Conservation (phyloP, 176 grass and related monocot genomes). For the bread wheat (Triticum aestivum) region DNA sequence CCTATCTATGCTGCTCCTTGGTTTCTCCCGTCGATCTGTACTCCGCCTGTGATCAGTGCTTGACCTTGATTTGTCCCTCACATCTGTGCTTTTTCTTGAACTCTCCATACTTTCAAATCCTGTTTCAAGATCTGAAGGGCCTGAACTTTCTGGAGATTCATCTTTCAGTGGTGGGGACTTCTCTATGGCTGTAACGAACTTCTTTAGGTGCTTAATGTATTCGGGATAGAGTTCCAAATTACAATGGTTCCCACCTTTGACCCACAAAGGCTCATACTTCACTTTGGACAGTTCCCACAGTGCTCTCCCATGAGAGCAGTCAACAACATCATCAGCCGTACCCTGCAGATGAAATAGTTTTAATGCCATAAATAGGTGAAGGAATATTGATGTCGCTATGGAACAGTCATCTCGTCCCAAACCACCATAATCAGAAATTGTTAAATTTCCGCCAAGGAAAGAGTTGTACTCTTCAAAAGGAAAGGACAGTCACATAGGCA, state of each 20-base stretch:
- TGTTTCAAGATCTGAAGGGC: slow-evolving; percentile 43
- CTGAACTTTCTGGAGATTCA: slow-evolving; percentile 45
- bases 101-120: slow-evolving; percentile 52
- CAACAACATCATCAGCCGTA: slow-evolving; percentile 85
- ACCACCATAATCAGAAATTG: neutral
- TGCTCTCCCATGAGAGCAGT: slow-evolving; percentile 87
- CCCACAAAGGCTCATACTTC: slow-evolving; percentile 95
- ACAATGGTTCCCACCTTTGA: slow-evolving; percentile 93
- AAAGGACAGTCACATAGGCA: slow-evolving; percentile 12
- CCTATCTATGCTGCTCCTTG: slow-evolving; percentile 68
- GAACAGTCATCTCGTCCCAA: neutral
- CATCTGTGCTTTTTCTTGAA: slow-evolving; percentile 65
- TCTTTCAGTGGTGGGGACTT: slow-evolving; percentile 49
- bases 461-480: neutral
- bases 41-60: slow-evolving; percentile 54
- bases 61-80: slow-evolving; percentile 63
- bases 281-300: slow-evolving; percentile 88
- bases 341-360: slow-evolving; percentile 50
- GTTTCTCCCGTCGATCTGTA: slow-evolving; percentile 51
- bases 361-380: neutral
- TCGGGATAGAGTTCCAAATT: slow-evolving; percentile 88
- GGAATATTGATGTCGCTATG: neutral
- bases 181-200: slow-evolving; percentile 77
- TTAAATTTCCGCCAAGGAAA: neutral
- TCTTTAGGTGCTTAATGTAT: slow-evolving; percentile 90